Conservation (phyloP, 2,329 filamentous ascomycete genomes). For the Amylocarpus encephaloides region DNA sequence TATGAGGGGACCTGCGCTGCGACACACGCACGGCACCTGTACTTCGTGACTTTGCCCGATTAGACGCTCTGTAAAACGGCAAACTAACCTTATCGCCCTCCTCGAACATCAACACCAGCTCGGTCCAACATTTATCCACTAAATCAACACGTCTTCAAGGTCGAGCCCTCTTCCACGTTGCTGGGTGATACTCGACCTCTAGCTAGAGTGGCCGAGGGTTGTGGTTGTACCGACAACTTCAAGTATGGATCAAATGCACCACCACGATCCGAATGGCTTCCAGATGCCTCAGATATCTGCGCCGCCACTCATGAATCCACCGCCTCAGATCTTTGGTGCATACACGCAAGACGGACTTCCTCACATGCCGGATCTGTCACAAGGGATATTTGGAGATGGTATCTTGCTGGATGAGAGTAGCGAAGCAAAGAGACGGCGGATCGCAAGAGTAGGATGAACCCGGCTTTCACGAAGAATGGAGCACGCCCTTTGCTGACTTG, state of each 20-base stretch:
- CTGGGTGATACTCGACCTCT: background rate
- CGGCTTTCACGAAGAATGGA: background rate
- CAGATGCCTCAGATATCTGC: conserved; percentile 55
- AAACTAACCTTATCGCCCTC: too few species aligned
- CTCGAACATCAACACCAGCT: background rate
- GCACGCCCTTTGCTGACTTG: conserved; percentile 10
- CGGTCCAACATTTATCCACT: too few species aligned
- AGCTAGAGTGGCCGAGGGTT: background rate
- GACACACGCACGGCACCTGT: too few species aligned
- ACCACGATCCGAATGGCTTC: conserved; percentile 41
- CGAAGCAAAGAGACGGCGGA: conserved; percentile 63
- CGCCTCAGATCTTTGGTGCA: conserved; percentile 62
- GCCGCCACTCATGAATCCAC: conserved; percentile 58
- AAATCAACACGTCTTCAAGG: background rate
- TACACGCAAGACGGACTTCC: conserved; percentile 56
- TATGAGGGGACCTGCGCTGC: too few species aligned
- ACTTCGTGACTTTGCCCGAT: too few species aligned
- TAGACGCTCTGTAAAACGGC: too few species aligned
- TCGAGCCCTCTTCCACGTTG: background rate
- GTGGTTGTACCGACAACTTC: background rate
- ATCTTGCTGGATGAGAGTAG: conserved; percentile 58
- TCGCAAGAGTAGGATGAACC: conserved; percentile 51
- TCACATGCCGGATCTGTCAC: conserved; percentile 49
- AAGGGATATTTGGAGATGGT: conserved; percentile 55
- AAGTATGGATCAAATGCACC: conserved; percentile 21